Conservation (phyloP, 1,284 basidiomycete genomes). For the Pseudozyma hubeiensis region DNA sequence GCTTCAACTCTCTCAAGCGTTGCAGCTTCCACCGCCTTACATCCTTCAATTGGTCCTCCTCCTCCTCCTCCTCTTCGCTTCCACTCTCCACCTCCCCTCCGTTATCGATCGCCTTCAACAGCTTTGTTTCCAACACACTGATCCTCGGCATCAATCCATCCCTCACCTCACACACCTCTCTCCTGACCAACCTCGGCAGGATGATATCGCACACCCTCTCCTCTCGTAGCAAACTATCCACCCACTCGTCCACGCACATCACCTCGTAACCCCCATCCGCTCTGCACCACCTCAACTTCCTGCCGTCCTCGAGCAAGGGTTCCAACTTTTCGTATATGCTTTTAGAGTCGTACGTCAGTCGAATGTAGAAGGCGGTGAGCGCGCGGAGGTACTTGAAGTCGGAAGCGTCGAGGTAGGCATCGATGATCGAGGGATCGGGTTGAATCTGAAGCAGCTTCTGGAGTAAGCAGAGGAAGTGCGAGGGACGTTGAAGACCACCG, state of each 20-base stretch:
- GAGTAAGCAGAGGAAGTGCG: slow-evolving; percentile 81
- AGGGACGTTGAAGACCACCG: slow-evolving; percentile 58
- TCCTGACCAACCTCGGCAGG: slow-evolving; percentile 86
- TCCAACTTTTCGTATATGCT: slow-evolving; percentile 94
- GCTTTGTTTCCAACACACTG: slow-evolving; percentile 82
- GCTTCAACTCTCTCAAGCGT: slow-evolving; percentile 13
- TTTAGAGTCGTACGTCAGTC: slow-evolving; percentile 88
- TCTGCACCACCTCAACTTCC: slow-evolving; percentile 84
- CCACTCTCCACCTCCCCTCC: background rate
- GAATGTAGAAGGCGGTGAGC: slow-evolving; percentile 90
- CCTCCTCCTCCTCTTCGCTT: slow-evolving; percentile 12
- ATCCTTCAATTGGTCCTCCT: slow-evolving; percentile 29
- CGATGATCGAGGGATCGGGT: slow-evolving; percentile 92
- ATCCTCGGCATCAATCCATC: slow-evolving; percentile 77
- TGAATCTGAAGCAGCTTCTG: slow-evolving; percentile 96
- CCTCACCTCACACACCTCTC: slow-evolving; percentile 88
- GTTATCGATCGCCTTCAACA: slow-evolving; percentile 71
- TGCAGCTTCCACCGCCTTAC: slow-evolving; percentile 33
- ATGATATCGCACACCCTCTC: slow-evolving; percentile 97
- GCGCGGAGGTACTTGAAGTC: slow-evolving; percentile 98
- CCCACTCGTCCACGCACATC: slow-evolving; percentile 91
- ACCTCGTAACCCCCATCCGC: slow-evolving; percentile 75
- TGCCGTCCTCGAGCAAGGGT: slow-evolving; percentile 90
- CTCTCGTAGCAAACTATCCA: slow-evolving; percentile 84
- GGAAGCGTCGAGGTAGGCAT: slow-evolving; percentile 88